phyloP scores from a whole-genome alignment of 2,329 filamentous ascomycete species.

The Aspergillus ochraceoroseus region DNA sequence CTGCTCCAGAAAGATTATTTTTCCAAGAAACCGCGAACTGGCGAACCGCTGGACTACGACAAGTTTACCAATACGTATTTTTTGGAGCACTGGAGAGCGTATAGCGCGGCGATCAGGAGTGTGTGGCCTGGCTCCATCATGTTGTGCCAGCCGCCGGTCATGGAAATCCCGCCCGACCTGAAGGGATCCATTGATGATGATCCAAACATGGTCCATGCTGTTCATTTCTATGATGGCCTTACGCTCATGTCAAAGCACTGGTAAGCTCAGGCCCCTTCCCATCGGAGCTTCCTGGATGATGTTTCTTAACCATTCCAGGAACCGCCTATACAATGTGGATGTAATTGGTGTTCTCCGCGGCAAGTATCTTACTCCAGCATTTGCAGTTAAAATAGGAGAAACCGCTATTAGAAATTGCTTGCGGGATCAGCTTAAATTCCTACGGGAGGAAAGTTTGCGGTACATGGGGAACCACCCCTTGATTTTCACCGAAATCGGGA shows the following conservation, averaged over 20 bases:
- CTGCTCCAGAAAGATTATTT: slow-evolving; percentile 86
- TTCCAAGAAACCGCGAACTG: slow-evolving; percentile 67
- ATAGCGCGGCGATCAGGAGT: slow-evolving; percentile 66
- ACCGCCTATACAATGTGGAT: slow-evolving; percentile 93
- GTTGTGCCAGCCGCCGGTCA: slow-evolving; percentile 83
- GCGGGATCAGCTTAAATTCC: slow-evolving; percentile 74
- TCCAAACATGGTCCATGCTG: slow-evolving; percentile 81
- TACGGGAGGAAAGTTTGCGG: slow-evolving; percentile 80
- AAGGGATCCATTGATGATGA: slow-evolving; percentile 88
- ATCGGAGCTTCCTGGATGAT: not conserved
- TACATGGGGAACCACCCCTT: slow-evolving; percentile 85
- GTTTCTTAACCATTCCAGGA: slow-evolving; percentile 47
- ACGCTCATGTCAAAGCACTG: slow-evolving; percentile 98
- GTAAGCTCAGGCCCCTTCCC: slow-evolving; percentile 37
- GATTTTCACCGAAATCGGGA: slow-evolving; percentile 90
- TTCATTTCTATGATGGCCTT: slow-evolving; percentile 95
- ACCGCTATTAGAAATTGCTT: slow-evolving; percentile 92
- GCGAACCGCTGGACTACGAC: slow-evolving; percentile 70
- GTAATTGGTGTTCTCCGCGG: slow-evolving; percentile 88
- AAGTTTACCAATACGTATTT: slow-evolving; percentile 89
- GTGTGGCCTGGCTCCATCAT: slow-evolving; percentile 78
- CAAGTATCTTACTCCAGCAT: slow-evolving; percentile 79
- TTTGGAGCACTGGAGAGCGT: slow-evolving; percentile 75
- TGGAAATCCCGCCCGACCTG: slow-evolving; percentile 83
- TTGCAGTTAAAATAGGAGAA: slow-evolving; percentile 89